Base-by-base conservation (phyloP, 306 rosid genomes). In the Pueraria montana region DNA sequence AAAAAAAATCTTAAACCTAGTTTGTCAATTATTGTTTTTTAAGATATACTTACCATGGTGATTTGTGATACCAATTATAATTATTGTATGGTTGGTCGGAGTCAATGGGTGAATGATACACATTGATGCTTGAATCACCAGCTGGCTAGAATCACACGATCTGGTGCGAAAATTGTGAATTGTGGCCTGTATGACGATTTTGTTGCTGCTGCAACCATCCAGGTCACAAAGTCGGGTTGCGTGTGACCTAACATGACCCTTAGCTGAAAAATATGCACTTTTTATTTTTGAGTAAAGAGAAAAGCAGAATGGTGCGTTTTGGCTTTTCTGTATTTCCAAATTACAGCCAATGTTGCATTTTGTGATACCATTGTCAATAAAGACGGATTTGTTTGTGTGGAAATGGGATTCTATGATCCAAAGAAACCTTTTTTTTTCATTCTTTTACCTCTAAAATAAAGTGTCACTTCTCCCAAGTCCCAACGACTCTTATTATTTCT, bases 1-100 rank as follows among this genome's bases (percentile, higher is more conserved):
- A 13, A 48, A 17, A 26, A 32, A 52, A 43, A 17, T 76, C 63
- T 68, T 48, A 20, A 76, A 46, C 81, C 59, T 76, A 4, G 27
- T 79, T 68, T 63, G 52, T 55, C 18, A 40, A 7, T 76, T 36
- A 27, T 17, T 8, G 1, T 56, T 14, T 73, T 65, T 49, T 26
- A 0, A 45, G 10, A 18, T n/a, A 68, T 75, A 58, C 18, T 76
- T 23, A 21, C 68, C 23, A 20, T 48, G 74, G 23, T 36, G 6
- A 49, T 46, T 46, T 4, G 1, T 0, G 21, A 24, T 16, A 50
- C 16, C 48, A n/a, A 52, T 72, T 48, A 26, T 14, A 48, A 27
- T 36, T 63, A 17, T n/a, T 65, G 48, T 4, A 65, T 36, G 52
- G 1, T 49, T 30, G 24, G 61, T 72, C 27, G 16, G 40, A 26